Evolutionary conservation across 176 grass and related monocot species (phyloP).

Genomic region (Raddia distichophylla): DNA sequence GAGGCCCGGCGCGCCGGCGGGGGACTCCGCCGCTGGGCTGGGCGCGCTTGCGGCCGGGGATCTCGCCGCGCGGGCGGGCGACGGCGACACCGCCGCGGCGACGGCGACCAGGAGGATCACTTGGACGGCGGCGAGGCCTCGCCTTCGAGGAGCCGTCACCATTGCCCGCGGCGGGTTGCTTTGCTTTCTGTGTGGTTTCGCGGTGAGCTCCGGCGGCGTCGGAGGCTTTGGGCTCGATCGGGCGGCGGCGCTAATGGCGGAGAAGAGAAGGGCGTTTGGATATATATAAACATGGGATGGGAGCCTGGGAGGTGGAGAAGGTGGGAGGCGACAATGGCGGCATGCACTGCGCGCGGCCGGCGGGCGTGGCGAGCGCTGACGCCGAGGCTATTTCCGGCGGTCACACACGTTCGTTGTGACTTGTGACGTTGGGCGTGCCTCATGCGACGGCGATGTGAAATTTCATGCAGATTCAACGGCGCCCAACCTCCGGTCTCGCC

Average conservation of each 20-base stretch:
- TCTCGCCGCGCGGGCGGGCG: not conserved
- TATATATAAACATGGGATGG: no score
- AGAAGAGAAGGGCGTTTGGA: no score
- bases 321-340: not conserved
- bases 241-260: no score
- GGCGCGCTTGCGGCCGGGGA: not conserved
- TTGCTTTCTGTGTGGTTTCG: not conserved
- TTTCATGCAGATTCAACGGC: no score
- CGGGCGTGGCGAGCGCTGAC: not conserved
- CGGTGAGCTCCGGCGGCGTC: not conserved
- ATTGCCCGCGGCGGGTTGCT: not conserved
- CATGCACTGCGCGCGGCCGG: no score
- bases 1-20: not conserved
- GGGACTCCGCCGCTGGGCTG: no score
- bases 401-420: not conserved
- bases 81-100: not conserved
- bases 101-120: not conserved
- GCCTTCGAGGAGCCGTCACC: not conserved
- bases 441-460: no score
- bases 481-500: no score
- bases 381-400: slow-evolving; percentile 7
- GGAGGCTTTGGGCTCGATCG: not conserved
- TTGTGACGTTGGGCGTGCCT: no score
- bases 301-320: no score
- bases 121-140: not conserved